Conservation (phyloP, 768 basidiomycete species). For the Dioszegia aurantiaca region DNA sequence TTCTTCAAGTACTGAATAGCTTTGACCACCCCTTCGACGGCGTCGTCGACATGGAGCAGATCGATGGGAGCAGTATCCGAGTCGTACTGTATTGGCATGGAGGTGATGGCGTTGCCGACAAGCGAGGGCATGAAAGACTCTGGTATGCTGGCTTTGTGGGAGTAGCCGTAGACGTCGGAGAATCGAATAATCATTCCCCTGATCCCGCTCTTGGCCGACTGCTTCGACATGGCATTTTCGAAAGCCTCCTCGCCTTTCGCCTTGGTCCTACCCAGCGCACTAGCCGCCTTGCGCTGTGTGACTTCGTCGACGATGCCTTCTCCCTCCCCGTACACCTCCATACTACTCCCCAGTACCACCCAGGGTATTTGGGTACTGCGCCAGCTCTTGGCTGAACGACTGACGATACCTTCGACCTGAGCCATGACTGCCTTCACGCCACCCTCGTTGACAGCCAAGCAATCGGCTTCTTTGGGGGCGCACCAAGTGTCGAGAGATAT, state of each 20-base stretch:
- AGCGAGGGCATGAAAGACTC: constrained; percentile 43
- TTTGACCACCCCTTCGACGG: constrained; percentile 38
- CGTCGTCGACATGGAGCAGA: constrained; percentile 47
- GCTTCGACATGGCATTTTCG: constrained; percentile 10
- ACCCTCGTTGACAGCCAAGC: constrained; percentile 54
- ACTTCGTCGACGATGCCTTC: constrained; percentile 24
- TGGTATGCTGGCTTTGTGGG: constrained; percentile 21
- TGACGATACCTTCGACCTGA: constrained; percentile 17
- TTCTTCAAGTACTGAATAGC: constrained; percentile 25
- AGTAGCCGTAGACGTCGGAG: constrained; percentile 46
- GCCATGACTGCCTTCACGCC: constrained; percentile 55
- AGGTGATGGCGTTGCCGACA: constrained; percentile 39
- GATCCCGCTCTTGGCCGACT: background rate
- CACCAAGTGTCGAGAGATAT: constrained; percentile 41
- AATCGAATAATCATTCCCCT: constrained; percentile 38
- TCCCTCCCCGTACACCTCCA: constrained; percentile 43
- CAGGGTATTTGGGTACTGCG: constrained; percentile 32
- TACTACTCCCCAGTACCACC: constrained; percentile 42
- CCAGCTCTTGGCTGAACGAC: constrained; percentile 12
- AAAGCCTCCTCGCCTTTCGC: constrained; percentile 32
- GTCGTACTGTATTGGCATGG: constrained; percentile 45
- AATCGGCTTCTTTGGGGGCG: constrained; percentile 31
- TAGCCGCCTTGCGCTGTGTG: constrained; percentile 21
- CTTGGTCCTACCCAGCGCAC: constrained; percentile 43
- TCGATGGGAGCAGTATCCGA: constrained; percentile 34